phyloP scores from a whole-genome alignment of 495 filamentous ascomycete species.

The Friedmanniomyces endolithicus region DNA sequence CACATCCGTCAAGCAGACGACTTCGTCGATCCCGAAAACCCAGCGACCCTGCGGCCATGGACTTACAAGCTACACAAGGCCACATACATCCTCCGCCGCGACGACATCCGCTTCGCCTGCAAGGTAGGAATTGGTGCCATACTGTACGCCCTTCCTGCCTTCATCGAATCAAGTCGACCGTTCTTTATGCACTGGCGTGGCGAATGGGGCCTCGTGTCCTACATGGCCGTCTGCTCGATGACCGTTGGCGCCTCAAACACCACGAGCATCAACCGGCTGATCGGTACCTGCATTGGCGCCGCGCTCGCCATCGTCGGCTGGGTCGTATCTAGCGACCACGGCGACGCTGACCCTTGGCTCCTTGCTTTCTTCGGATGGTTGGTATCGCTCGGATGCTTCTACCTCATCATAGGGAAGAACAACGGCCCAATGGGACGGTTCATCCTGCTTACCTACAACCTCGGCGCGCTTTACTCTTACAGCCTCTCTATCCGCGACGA shows the following conservation, averaged over 20 bases:
- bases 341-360: constrained; percentile 47
- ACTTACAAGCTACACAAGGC: constrained; percentile 48
- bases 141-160: constrained; percentile 76
- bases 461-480: constrained; percentile 92
- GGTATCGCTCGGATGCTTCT: constrained; percentile 71
- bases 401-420: constrained; percentile 70
- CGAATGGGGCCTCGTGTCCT: constrained; percentile 92
- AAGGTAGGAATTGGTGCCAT: constrained; percentile 87
- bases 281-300: constrained; percentile 79
- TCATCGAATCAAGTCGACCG: constrained; percentile 62
- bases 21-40: constrained; percentile 18
- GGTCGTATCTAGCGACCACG: constrained; percentile 41
- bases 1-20: constrained; percentile 12
- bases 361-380: constrained; percentile 70
- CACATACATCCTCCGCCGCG: constrained; percentile 46
- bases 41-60: constrained; percentile 15
- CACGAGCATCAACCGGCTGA: constrained; percentile 70
- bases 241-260: constrained; percentile 92
- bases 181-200: constrained; percentile 82
- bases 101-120: constrained; percentile 67
- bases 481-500: constrained; percentile 66
- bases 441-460: constrained; percentile 74
- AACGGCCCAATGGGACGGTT: constrained; percentile 88
- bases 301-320: constrained; percentile 62
- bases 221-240: constrained; percentile 98